Conservation (phyloP, 306 rosid genomes). For the Prunus mume region DNA sequence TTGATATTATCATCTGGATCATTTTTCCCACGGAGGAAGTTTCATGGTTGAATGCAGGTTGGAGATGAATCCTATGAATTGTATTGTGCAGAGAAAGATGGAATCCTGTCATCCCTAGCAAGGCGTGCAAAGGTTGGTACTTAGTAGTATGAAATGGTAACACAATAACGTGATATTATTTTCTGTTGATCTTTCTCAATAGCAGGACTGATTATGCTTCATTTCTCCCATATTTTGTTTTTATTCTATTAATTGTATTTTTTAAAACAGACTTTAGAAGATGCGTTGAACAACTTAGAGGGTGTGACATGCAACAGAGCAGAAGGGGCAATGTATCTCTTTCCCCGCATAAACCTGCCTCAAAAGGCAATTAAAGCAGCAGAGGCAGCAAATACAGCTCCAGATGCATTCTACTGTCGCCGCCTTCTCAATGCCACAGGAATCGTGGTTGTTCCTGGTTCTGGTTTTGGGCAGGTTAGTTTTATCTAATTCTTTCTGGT, state of each 20-base stretch:
- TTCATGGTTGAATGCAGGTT: conserved; percentile 47
- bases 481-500: neutral
- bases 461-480: conserved; percentile 92
- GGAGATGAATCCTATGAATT: conserved; percentile 88
- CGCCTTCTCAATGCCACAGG: conserved; percentile 81
- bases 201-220: neutral
- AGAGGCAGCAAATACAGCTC: conserved; percentile 51
- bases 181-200: neutral
- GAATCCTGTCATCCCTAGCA: conserved; percentile 74
- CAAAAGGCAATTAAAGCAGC: conserved; percentile 82
- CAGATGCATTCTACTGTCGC: conserved; percentile 75
- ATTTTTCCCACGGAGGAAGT: neutral
- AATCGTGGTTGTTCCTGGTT: conserved; percentile 84
- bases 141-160: conserved; percentile 23
- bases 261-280: conserved; percentile 56
- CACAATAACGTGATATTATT: neutral
- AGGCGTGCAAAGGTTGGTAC: conserved; percentile 87
- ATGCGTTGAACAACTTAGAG: conserved; percentile 68
- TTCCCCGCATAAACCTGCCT: conserved; percentile 61
- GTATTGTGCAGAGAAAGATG: conserved; percentile 65
- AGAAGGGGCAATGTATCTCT: conserved; percentile 92
- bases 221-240: too few species aligned
- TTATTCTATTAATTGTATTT: too few species aligned
- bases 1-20: neutral
- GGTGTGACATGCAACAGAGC: conserved; percentile 89